Evolutionary conservation across 345 rosid genomes (phyloP).

Genomic region (Gossypium arboreum): DNA sequence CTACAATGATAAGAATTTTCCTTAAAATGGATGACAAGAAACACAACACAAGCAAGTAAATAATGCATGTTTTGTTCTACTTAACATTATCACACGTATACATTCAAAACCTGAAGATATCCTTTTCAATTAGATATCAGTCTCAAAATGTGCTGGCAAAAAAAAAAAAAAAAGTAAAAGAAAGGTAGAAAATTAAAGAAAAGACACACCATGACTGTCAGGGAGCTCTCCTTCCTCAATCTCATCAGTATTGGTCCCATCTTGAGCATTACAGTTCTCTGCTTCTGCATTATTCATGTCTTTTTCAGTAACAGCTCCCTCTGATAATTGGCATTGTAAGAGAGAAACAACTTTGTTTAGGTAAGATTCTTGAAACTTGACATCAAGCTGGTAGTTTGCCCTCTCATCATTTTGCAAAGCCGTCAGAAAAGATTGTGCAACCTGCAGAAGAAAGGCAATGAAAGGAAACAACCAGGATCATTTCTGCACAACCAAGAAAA

Average conservation of each 20-base stretch:
- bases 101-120: neutral
- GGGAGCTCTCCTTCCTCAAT: constrained; percentile 99
- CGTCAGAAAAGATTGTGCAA: constrained; percentile 83
- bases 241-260: constrained; percentile 46
- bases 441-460: constrained; percentile 39
- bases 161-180: neutral
- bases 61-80: constrained; percentile 5
- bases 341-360: constrained; percentile 71
- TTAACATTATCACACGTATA: neutral
- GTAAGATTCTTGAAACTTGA: constrained; percentile 92
- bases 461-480: neutral
- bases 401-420: constrained; percentile 95
- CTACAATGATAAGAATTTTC: neutral
- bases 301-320: constrained; percentile 79
- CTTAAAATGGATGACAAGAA: neutral
- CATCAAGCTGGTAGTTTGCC: constrained; percentile 87
- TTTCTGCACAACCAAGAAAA: neutral
- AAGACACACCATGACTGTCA: constrained; percentile 70
- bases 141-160: neutral
- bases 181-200: constrained; percentile 4
- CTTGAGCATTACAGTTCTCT: constrained; percentile 33
- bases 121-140: neutral
- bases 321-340: constrained; percentile 78
- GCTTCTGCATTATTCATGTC: constrained; percentile 36
- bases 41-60: neutral